These are phyloP conservation scores for Macrolepiota dolichaula DNA, from an alignment of 768 basidiomycete genomes.

Conservation along the genomic window DNA sequence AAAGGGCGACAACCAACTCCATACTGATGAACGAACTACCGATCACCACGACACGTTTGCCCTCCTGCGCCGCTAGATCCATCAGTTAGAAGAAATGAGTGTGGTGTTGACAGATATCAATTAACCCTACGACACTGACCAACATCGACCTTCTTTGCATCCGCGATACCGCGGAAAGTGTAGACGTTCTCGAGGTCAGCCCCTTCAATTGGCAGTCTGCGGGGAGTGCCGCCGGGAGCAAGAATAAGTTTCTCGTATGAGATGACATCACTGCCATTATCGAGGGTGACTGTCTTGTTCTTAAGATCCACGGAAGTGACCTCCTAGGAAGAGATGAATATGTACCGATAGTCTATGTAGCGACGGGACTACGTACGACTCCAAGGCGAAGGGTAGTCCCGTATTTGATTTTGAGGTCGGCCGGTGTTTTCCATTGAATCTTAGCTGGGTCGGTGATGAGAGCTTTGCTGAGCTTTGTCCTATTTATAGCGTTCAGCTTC, in stretches of 20 bases:
- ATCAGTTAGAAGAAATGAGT: conserved; percentile 1
- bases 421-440: conserved; percentile 66
- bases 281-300: conserved; percentile 60
- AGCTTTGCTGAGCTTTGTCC: conserved; percentile 88
- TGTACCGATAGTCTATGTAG: not conserved
- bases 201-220: conserved; percentile 74
- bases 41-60: conserved; percentile 76
- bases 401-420: conserved; percentile 75
- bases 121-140: conserved; percentile 35
- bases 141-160: conserved; percentile 68
- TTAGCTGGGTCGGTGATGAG: conserved; percentile 77
- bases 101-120: not conserved
- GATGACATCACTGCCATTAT: conserved; percentile 54
- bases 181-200: conserved; percentile 72
- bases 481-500: conserved; percentile 21
- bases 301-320: conserved; percentile 68
- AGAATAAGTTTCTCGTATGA: conserved; percentile 78
- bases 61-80: conserved; percentile 57
- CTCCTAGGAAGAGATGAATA: conserved; percentile 34
- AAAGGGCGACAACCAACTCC: conserved; percentile 80
- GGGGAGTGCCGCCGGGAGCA: conserved; percentile 72
- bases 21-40: conserved; percentile 92
- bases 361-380: conserved; percentile 34
- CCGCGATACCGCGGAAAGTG: conserved; percentile 67
- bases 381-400: conserved; percentile 62